Evolutionary conservation across 2,329 filamentous ascomycete species (phyloP).

Genomic region (Trichoderma breve): DNA sequence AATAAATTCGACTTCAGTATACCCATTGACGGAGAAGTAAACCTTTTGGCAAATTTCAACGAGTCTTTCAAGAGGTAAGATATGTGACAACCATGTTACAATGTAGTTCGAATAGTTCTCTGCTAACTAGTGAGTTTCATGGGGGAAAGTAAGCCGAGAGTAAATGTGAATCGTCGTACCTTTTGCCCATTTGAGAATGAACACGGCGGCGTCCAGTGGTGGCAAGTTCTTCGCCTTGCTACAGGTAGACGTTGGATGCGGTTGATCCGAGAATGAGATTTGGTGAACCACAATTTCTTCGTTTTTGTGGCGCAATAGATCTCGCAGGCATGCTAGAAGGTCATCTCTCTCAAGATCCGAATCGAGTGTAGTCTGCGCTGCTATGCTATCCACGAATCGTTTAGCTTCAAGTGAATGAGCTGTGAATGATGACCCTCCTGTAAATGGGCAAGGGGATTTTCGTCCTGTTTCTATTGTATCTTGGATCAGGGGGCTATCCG

Average conservation of each 20-base stretch:
- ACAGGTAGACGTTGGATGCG: neutral
- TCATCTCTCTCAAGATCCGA: neutral
- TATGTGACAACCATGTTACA: neutral
- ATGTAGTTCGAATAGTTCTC: neutral
- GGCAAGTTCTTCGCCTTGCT: neutral
- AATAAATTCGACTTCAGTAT: neutral
- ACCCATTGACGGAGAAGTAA: neutral
- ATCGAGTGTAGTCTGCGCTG: neutral
- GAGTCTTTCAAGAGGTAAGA: neutral
- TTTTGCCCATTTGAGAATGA: slow-evolving; percentile 1
- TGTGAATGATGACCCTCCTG: neutral
- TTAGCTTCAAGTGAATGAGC: neutral
- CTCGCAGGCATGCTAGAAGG: neutral
- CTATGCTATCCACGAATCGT: neutral
- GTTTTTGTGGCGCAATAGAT: neutral
- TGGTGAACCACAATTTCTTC: neutral
- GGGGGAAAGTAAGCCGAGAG: neutral
- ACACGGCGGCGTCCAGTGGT: neutral
- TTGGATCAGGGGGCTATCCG: neutral
- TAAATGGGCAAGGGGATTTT: neutral
- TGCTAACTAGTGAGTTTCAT: neutral
- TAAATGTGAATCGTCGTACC: neutral
- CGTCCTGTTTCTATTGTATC: neutral
- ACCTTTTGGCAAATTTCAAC: neutral
- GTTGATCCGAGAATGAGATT: neutral